Evolutionary conservation across 1,284 basidiomycete genomes (phyloP).

Genomic region (Gomphus bonarii): DNA sequence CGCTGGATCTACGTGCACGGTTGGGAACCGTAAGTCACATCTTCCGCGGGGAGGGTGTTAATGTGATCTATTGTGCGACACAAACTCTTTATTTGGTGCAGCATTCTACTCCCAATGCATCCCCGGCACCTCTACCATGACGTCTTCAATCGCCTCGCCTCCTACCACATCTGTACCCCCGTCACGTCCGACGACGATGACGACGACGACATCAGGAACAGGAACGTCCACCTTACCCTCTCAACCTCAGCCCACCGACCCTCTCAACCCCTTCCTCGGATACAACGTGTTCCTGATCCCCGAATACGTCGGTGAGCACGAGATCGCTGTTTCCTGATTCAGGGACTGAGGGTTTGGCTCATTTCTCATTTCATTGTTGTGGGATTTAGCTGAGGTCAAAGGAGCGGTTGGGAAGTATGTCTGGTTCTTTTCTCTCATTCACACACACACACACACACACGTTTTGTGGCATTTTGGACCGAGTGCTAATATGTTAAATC

Average conservation of each 20-base stretch:
- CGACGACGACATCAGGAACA: no score
- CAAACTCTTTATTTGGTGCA: background rate
- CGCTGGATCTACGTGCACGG: slow-evolving; percentile 1
- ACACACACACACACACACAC: no score
- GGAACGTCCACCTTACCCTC: no score
- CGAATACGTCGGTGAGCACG: slow-evolving; percentile 11
- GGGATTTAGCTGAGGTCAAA: background rate
- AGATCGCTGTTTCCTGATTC: slow-evolving; percentile 11
- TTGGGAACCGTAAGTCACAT: slow-evolving; percentile 4
- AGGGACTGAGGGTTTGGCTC: no score
- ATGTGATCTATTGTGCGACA: background rate
- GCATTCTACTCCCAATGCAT: slow-evolving; percentile 9
- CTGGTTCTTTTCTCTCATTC: background rate
- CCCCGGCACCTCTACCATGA: background rate
- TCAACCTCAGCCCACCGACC: slow-evolving; percentile 9
- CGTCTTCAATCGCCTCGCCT: background rate
- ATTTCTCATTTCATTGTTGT: background rate
- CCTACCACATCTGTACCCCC: no score
- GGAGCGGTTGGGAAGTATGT: background rate
- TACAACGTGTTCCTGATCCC: slow-evolving; percentile 14
- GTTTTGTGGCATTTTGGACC: background rate
- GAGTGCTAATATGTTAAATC: background rate
- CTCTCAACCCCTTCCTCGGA: slow-evolving; percentile 13
- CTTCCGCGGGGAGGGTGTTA: no score
- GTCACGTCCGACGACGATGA: no score